Percentiles rank a stretch among this genome's conserved stretches.
These are phyloP conservation scores for Ilex paraguariensis DNA, from an alignment of 305 asterid genomes.

Conservation along the genomic window DNA sequence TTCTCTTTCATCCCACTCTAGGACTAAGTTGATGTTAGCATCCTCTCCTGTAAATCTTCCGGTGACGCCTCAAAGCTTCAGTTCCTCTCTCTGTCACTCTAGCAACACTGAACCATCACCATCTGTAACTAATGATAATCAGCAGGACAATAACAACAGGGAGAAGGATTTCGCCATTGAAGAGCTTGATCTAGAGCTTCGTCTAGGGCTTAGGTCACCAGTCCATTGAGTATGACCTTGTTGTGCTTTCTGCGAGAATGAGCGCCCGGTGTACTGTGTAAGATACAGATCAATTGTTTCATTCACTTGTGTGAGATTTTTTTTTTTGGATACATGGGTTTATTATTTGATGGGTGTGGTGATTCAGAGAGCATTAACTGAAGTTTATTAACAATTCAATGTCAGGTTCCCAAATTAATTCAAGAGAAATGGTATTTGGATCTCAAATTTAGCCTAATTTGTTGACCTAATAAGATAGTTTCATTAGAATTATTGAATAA, in stretches of 20 bases:
- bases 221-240: not conserved
- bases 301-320: not conserved
- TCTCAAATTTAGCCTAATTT: too few species aligned
- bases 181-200: slow-evolving; percentile 21
- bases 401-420: too few species aligned
- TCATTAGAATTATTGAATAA: too few species aligned
- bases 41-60: not conserved
- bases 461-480: too few species aligned
- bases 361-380: too few species aligned
- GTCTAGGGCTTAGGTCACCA: slow-evolving; percentile 17
- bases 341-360: not conserved
- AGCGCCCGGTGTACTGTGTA: not conserved
- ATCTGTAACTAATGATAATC: not conserved
- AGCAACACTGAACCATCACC: slow-evolving; percentile 3
- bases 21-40: not conserved
- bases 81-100: not conserved
- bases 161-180: slow-evolving; percentile 7
- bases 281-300: not conserved
- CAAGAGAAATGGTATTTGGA: too few species aligned
- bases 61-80: not conserved
- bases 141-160: not conserved
- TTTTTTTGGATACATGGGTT: not conserved
- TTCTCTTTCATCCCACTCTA: slow-evolving; percentile 3
- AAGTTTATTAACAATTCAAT: too few species aligned
- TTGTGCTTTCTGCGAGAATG: not conserved